phyloP scores from a whole-genome alignment of 2,329 filamentous ascomycete genomes.

The Neofusicoccum ribis region DNA sequence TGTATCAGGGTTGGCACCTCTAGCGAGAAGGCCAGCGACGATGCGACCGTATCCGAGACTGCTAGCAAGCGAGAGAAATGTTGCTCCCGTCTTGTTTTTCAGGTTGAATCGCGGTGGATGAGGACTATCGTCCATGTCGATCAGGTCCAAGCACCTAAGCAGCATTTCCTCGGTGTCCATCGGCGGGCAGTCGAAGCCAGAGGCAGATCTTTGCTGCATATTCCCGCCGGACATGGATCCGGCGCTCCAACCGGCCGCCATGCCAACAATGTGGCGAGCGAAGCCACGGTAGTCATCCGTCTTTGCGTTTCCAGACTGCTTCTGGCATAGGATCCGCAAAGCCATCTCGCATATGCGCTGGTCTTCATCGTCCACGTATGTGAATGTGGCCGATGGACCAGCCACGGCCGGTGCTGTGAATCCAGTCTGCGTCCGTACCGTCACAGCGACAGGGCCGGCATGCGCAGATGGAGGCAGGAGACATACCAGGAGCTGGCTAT shows the following conservation, averaged over 20 bases:
- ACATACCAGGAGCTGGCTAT: slow-evolving; percentile 76
- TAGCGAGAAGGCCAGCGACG: slow-evolving; percentile 72
- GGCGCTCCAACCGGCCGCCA: neutral
- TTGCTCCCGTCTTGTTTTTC: slow-evolving; percentile 67
- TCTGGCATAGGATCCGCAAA: slow-evolving; percentile 36
- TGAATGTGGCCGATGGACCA: slow-evolving; percentile 54
- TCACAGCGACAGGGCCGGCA: slow-evolving; percentile 69
- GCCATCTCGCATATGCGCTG: slow-evolving; percentile 69
- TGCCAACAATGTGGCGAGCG: slow-evolving; percentile 19
- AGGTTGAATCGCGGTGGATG: slow-evolving; percentile 68
- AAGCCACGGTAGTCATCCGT: slow-evolving; percentile 26
- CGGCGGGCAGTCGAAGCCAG: slow-evolving; percentile 14
- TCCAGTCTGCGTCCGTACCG: slow-evolving; percentile 58
- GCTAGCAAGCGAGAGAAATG: slow-evolving; percentile 77
- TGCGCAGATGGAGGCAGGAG: slow-evolving; percentile 70
- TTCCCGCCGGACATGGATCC: neutral
- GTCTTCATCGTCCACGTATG: slow-evolving; percentile 72
- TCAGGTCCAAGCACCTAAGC: slow-evolving; percentile 72
- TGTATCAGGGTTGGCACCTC: slow-evolving; percentile 74
- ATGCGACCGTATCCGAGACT: slow-evolving; percentile 74
- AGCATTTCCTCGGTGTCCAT: slow-evolving; percentile 66
- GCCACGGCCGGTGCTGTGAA: slow-evolving; percentile 37
- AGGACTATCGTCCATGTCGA: slow-evolving; percentile 74
- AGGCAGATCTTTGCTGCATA: slow-evolving; percentile 22
- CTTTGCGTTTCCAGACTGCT: slow-evolving; percentile 31